Conservation (phyloP, 2,329 filamentous ascomycete genomes). For the Ceratocystis diversiconidia region DNA sequence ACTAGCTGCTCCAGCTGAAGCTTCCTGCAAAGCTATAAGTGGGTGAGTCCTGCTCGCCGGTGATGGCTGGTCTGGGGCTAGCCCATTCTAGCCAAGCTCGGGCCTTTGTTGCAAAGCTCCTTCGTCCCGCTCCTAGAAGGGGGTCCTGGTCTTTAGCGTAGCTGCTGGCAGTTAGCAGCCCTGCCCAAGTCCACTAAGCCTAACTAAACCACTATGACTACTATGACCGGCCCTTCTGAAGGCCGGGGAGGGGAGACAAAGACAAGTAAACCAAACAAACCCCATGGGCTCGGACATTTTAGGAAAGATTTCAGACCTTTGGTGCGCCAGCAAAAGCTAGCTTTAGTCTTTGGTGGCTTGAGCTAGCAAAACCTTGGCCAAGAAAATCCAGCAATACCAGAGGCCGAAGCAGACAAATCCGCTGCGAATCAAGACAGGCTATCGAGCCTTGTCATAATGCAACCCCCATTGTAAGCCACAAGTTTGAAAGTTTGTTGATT, state of each 20-base stretch:
- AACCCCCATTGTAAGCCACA: no score
- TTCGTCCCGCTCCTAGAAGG: neutral
- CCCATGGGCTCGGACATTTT: neutral
- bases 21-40: neutral
- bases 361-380: neutral
- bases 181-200: neutral
- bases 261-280: neutral
- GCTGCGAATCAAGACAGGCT: neutral
- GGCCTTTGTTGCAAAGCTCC: conserved; percentile 4
- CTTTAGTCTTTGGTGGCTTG: neutral
- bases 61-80: neutral
- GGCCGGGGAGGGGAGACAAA: neutral
- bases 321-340: neutral
- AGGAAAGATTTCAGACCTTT: neutral
- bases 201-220: neutral
- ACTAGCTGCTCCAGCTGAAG: conserved; percentile 2
- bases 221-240: neutral
- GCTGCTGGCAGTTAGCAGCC: neutral
- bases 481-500: no score
- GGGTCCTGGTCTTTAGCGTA: neutral
- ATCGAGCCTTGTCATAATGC: neutral
- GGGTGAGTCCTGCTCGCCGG: neutral
- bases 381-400: neutral
- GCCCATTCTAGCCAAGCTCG: neutral
- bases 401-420: neutral